Evolutionary conservation across 345 rosid genomes (phyloP), one percentile per base, ranked within the genome.

Genomic region (Linum trigynum): DNA sequence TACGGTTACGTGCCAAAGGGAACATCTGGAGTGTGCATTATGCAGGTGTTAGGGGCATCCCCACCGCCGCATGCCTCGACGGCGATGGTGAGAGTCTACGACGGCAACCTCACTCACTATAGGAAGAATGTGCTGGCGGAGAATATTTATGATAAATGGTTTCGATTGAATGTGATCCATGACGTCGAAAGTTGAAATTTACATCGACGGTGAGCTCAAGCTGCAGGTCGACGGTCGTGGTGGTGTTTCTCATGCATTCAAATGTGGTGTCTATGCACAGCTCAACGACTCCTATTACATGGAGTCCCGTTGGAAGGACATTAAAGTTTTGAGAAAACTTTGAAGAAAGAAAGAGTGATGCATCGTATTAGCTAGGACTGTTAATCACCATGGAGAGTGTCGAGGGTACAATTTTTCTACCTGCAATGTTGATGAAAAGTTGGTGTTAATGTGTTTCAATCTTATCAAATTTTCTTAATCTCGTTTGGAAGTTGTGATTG

Each of bases 11-110:
- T 78, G 48, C 79, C 85, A 0, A 3, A 8, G 0, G 77, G 79
- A 1, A 76, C 80, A 16, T 67, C 80, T 0, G 80, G 79, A 3
- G 79, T 74, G 9, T 70, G 66, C 68, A 61, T 75, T 16, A 69
- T 79, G 75, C 85, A 82, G 64, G 65, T 75, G 7, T 75, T 77
- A 16, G 77, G 83, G 6, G 76, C 32, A 23, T 23, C 76, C 3
- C 57, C 41, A 0, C 43, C 76, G 12, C 67, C 68, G 10, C 74
- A 61, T 0, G 70, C 78, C 6, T 69, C 75, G 5, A 76, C 80
- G 9, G 14, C 72, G 16, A 70, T 75, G 72, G 59, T 78, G 1
- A 68, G 80, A 35, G 78, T 82, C n/a, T 79, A 72, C 74, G 68
- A 75, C 42, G 83, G 81, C 1, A 63, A 76, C 3, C 66, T 82